Evolutionary conservation across 2,329 filamentous ascomycete species (phyloP), one percentile per base, ranked within the genome.

Genomic region (Ascochyta clinopodiicola): DNA sequence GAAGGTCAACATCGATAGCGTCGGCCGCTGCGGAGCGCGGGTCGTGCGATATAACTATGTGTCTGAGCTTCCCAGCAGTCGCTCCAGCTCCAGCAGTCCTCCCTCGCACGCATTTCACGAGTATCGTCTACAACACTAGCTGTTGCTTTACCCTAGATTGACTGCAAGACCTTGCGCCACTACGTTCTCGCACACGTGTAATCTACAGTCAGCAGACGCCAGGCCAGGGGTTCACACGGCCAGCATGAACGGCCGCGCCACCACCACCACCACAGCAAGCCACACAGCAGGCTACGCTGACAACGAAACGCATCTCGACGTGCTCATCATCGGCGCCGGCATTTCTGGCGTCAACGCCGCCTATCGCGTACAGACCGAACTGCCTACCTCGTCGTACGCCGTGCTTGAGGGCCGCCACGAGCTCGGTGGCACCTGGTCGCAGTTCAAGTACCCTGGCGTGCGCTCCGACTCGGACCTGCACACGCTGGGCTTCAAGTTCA

Each of bases 401-500:
- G 84, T 94, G 24, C 80, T 93, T 15, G 90, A 94, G 72, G 81
- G 80, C 1, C 86, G 90, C 31, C 78, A 82, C 44, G 77, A 80
- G 24, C 79, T 93, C 6, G 90, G 90, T 1, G 90, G 91, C 1
- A 94, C 90, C 0, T 93, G 90, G 90, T 86, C 89, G 65, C 77
- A 92, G 2, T 94, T 92, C 78, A 84, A 82, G 36, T 94, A 92
- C 63, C 90, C 89, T 0, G 88, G 90, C 7, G 88, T 91, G 60
- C 78, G 79, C 13, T 81, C 78, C 17, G 79, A 81, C 56, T 79
- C 78, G 0, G 80, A 82, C 59, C 69, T 82, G 39, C 76, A 80
- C 64, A 82, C 80, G 5, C 80, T 81, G 52, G 80, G 80, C 17
- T 92, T 92, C 63, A 75, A 83, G 1, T 93, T 89, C 85, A 81